A percentile compares a stretch with the other conserved stretches of the same genome.
Conservation (phyloP, 495 filamentous ascomycete genomes). For the Penicillium bialowiezense region DNA sequence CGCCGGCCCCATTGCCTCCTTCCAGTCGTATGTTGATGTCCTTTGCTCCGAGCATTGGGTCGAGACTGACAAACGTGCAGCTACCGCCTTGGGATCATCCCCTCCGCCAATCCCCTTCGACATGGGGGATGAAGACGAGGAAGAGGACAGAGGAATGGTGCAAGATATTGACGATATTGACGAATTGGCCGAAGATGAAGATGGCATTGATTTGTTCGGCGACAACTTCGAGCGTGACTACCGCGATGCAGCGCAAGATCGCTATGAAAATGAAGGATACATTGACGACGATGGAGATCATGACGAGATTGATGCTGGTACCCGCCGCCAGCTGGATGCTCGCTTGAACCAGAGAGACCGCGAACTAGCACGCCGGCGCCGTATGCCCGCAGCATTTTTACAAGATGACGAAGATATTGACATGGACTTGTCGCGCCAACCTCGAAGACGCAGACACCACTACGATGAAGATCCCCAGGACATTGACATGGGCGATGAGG, state of each 20-base stretch:
- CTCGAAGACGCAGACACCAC: conserved; percentile 71
- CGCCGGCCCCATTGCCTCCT: conserved; percentile 60
- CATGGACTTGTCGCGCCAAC: conserved; percentile 77
- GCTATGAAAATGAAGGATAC: conserved; percentile 63
- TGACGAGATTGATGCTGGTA: conserved; percentile 65
- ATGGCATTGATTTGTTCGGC: conserved; percentile 88
- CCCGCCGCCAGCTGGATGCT: conserved; percentile 76
- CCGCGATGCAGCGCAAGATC: conserved; percentile 53
- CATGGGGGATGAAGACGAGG: conserved; percentile 67
- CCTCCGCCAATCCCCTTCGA: conserved; percentile 56
- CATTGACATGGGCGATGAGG: conserved; percentile 80
- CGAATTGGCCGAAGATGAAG: conserved; percentile 93
- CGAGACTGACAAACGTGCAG: conserved; percentile 24
- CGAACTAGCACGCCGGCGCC: conserved; percentile 68
- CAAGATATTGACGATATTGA: conserved; percentile 90
- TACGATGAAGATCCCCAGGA: conserved; percentile 95
- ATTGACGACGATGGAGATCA: conserved; percentile 82
- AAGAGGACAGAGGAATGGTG: conserved; percentile 68
- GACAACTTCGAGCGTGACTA: conserved; percentile 91
- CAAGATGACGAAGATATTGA: conserved; percentile 85
- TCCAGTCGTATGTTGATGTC: conserved; percentile 60
- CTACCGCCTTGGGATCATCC: conserved; percentile 33
- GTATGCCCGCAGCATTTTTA: conserved; percentile 81
- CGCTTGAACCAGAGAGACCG: conserved; percentile 80
- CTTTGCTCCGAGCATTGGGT: conserved; percentile 22